Base-by-base conservation (phyloP, 1,139 yeast species). In the Hansenula anomala region DNA sequence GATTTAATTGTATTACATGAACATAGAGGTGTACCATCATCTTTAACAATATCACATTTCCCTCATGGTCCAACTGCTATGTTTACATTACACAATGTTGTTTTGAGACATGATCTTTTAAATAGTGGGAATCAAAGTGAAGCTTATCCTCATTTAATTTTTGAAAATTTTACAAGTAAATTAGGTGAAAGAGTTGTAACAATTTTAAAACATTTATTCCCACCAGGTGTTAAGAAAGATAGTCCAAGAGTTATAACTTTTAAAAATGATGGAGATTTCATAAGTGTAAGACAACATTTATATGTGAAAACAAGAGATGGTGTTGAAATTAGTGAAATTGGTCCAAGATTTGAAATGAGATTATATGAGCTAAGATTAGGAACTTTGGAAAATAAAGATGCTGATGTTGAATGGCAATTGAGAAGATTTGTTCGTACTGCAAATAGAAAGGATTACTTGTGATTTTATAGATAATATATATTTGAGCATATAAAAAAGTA, bases 61-160 rank as follows among this genome's bases (percentile, higher is more conserved):
- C 99, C 98, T 6, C 96, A 92, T 60, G 99, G 99, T 0, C 99
- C 98, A 20, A 86, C 97, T 4, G 95, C 95, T 28, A 83, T 86
- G 30, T 94, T 92, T 67, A 87, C 97, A 7, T 69, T 92, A 44
- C 98, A 92, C 65, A 92, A 92, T 56, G 98, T 94, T 41, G 89
- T 88, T 33, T 70, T 94, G 44, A 80, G 97, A 61, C 99, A 92
- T 61, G 99, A 92, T 64, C 77, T 94, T 40, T 73, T 85, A 25
- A 80, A 88, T 52, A 73, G 84, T 33, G 97, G 97, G 11, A 89
- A 85, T 57, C 86, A 86, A 46, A 79, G 90, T 40, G 97, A 92
- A 61, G 87, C 87, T 1, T 86, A 86, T 55, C 99, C 99, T 14
- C 97, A 92, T 65, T 70, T 92, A 44, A 84, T 92, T 17, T 90